phyloP scores from a whole-genome alignment of 2,329 filamentous ascomycete species.

The Huntiella omanensis region DNA sequence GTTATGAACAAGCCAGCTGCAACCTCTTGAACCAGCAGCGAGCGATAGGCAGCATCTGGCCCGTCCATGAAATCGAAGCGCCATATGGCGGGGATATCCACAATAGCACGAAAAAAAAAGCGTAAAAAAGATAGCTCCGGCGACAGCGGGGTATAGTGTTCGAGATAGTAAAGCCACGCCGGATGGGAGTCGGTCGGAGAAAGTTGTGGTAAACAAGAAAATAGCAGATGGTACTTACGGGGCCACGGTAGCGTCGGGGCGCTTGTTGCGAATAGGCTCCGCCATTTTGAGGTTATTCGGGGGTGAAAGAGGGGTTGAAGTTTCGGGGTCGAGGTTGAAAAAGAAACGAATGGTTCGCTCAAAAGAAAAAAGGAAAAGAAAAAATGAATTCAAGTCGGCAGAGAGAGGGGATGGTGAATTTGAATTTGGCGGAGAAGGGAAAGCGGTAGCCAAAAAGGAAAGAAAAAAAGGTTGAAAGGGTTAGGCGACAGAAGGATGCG shows the following conservation, averaged over 20 bases:
- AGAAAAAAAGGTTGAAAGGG: constrained; percentile 5
- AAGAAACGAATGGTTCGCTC: constrained; percentile 14
- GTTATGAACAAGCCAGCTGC: too few relatives aligned
- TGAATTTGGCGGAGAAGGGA: constrained; percentile 5
- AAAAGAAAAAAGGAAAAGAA: constrained; percentile 15
- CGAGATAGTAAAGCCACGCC: too few relatives aligned
- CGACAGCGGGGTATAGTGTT: neutral
- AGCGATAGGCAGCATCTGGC: too few relatives aligned
- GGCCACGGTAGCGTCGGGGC: constrained; percentile 34
- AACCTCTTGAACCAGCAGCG: too few relatives aligned
- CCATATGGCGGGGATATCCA: too few relatives aligned
- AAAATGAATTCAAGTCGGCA: constrained; percentile 15
- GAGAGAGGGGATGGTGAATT: constrained; percentile 15
- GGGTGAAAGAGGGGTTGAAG: constrained; percentile 3
- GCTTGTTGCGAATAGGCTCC: constrained; percentile 46
- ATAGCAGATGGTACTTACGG: constrained; percentile 29
- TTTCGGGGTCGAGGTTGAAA: constrained; percentile 12
- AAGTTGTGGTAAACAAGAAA: neutral
- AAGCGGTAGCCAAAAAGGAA: constrained; percentile 5
- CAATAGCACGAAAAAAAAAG: neutral
- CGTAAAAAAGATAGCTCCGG: neutral
- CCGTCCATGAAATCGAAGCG: too few relatives aligned
- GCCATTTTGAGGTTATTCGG: constrained; percentile 26
- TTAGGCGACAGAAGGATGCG: constrained; percentile 2
- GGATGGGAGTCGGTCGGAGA: too few relatives aligned